Conservation (phyloP, 2,329 filamentous ascomycete species). For the Elsinoe perseae region DNA sequence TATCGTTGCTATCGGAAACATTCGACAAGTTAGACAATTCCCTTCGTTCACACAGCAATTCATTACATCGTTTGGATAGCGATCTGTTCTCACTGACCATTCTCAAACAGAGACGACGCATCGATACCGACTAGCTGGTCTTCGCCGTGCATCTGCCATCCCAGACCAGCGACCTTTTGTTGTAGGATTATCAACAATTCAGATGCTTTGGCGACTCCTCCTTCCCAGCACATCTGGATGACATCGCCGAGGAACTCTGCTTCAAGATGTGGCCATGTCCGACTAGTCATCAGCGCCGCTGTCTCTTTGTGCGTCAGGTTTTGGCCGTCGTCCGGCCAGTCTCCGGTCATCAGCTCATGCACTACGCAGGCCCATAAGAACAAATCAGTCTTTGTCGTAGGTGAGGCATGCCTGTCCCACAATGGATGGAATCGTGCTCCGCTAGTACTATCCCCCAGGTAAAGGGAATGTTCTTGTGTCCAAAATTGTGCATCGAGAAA, state of each 20-base stretch:
- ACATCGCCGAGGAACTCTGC: background rate
- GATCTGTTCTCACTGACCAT: too few relatives aligned
- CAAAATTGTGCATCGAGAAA: background rate
- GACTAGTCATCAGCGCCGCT: background rate
- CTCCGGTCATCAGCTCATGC: background rate
- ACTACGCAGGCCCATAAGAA: background rate
- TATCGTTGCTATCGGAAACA: background rate
- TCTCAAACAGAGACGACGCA: background rate
- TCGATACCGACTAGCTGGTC: background rate
- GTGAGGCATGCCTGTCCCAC: background rate
- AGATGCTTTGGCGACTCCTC: background rate
- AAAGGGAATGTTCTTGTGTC: background rate
- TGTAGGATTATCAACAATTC: background rate
- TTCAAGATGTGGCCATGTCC: background rate
- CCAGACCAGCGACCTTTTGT: background rate
- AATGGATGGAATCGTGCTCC: background rate
- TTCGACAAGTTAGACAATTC: too few relatives aligned
- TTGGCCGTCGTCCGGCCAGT: background rate
- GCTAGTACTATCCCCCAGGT: background rate
- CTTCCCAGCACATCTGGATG: background rate
- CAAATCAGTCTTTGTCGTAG: background rate
- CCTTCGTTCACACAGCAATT: too few relatives aligned
- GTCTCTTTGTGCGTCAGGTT: too few relatives aligned
- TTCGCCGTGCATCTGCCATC: background rate
- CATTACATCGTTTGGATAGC: background rate